Base-by-base conservation (phyloP, 23 red algal species). In the Gracilaria domingensis region DNA sequence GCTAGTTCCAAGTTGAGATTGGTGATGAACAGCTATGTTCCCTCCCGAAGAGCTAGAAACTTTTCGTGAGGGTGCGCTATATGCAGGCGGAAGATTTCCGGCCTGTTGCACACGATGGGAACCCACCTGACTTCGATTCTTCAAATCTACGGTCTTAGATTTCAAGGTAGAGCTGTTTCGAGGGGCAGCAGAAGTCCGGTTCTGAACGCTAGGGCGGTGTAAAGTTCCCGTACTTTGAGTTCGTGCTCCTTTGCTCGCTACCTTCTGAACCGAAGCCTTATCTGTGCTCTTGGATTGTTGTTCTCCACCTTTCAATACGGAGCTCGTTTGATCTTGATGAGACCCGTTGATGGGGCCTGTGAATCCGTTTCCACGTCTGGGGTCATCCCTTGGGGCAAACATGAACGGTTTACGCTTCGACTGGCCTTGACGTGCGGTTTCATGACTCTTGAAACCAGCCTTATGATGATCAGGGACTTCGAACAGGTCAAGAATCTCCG, bases 401-500 rank as follows among this genome's bases (percentile, higher is more conserved):
- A 91, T 67, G n/a, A 82, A 91, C 12, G 88, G 88, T 45, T 62
- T 36, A 45, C 66, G 56, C 45, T 74, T 67, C 4, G 36, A 39
- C 24, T 82, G 44, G 17, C 74, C 76, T 33, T 66, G 35, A 1
- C 45, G 88, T 11, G 74, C 75, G 5, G 74, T 91, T 44, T 91
- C 88, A 35, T 75, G 82, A 33, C 75, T 59, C 57, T 91, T 91
- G 11, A 65, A 82, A 13, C 88, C 88, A 13, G 88, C 33, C 25
- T 83, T 81, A n/a, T 81, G 76, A 66, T 91, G 77, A 53, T 91
- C 78, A 66, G 88, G 38, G 32, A 81, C 60, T 33, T 71, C 59
- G 20, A 91, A 79, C 0, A 39, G 66, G 17, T 33, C 17, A 36
- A 44, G 67, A 81, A 83, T 45, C 25, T 39, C 50, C 26, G 36